Evolutionary conservation across 2,329 filamentous ascomycete species (phyloP).

Genomic region (Diplodia mutila): DNA sequence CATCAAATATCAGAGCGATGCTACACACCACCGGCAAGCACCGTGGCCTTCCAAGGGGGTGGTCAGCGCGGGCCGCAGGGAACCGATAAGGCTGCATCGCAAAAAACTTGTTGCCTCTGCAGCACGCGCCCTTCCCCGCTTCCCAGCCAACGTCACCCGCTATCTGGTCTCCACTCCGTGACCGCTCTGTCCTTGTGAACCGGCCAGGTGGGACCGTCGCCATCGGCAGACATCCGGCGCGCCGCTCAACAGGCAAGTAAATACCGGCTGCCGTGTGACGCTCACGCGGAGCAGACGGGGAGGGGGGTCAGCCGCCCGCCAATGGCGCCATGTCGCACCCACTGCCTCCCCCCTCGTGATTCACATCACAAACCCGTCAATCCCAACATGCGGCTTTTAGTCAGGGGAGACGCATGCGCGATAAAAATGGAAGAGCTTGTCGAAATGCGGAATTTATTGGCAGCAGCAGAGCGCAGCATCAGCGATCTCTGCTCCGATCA

Average conservation of each 20-base stretch:
- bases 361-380: neutral
- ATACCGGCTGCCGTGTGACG: slow-evolving; percentile 16
- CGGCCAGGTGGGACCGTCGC: neutral
- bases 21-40: slow-evolving; percentile 4
- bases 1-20: neutral
- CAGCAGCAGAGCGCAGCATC: neutral
- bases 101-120: neutral
- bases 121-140: neutral
- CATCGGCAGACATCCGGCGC: neutral
- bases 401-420: slow-evolving; percentile 13
- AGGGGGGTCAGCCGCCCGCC: slow-evolving; percentile 6
- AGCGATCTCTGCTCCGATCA: neutral
- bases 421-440: slow-evolving; percentile 1
- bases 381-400: slow-evolving; percentile 1
- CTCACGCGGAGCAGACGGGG: no score
- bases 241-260: neutral
- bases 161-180: neutral
- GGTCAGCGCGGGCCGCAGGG: slow-evolving; percentile 13
- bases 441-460: neutral
- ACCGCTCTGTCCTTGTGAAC: neutral
- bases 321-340: neutral
- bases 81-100: slow-evolving; percentile 12
- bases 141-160: neutral
- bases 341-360: slow-evolving; percentile 8
- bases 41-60: neutral